Percentiles rank a stretch among this genome's conserved stretches.
Conservation (phyloP, 176 grass and related monocot genomes). For the Miscanthus lutarioriparius region DNA sequence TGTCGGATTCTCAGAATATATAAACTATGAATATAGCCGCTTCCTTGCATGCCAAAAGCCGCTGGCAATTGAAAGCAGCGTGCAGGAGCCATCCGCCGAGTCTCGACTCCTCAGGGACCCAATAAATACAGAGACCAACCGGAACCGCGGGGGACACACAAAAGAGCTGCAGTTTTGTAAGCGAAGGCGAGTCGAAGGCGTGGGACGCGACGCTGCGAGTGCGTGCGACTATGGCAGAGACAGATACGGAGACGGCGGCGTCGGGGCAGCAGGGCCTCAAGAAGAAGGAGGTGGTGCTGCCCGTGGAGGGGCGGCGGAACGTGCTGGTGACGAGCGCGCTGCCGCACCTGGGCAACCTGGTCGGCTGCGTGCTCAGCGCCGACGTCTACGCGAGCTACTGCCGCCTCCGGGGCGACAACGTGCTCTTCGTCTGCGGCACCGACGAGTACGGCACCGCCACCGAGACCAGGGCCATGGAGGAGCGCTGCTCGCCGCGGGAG, state of each 20-base stretch:
- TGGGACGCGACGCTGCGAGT: not conserved
- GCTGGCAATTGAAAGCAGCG: no score
- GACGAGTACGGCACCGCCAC: conserved; percentile 97
- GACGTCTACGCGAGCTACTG: conserved; percentile 94
- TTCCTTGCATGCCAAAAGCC: no score
- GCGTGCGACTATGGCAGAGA: not conserved
- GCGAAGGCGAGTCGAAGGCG: not conserved
- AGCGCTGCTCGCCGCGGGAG: conserved; percentile 91
- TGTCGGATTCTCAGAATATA: no score
- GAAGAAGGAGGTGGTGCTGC: conserved; percentile 4
- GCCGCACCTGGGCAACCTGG: conserved; percentile 63
- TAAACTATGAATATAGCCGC: no score
- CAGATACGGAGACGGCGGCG: not conserved
- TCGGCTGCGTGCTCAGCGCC: conserved; percentile 67
- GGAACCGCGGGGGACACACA: not conserved
- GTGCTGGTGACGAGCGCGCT: conserved; percentile 80
- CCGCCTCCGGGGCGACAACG: conserved; percentile 76
- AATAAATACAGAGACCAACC: not conserved
- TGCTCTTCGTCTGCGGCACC: conserved; percentile 89
- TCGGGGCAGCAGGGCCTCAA: not conserved
- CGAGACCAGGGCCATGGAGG: conserved; percentile 93
- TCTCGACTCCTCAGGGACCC: no score
- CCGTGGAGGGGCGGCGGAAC: conserved; percentile 58
- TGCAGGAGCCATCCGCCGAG: no score
- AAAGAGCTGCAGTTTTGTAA: not conserved